Percentiles rank a stretch among this genome's conserved stretches.
Evolutionary conservation across 2,329 filamentous ascomycete genomes (phyloP).

Genomic region (Fusarium fracticaudum): DNA sequence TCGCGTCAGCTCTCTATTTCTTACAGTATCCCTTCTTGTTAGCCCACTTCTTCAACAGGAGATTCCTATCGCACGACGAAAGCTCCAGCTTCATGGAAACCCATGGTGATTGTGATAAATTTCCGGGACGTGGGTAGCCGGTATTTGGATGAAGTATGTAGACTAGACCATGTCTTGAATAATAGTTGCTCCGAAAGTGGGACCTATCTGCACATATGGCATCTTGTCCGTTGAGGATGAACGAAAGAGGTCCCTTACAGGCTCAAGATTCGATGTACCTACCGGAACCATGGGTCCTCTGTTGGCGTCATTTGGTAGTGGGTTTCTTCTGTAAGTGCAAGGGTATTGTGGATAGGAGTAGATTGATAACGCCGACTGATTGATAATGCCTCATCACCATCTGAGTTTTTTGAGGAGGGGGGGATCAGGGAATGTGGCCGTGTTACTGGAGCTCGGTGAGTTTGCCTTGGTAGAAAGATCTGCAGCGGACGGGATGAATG

Average conservation of each 20-base stretch:
- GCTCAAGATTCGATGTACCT: neutral
- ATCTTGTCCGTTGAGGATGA: neutral
- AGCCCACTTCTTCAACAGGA: neutral
- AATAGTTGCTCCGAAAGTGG: conserved; percentile 13
- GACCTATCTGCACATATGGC: conserved; percentile 1
- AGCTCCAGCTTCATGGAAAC: neutral
- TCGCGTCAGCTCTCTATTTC: neutral
- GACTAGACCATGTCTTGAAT: neutral
- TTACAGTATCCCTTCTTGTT: neutral
- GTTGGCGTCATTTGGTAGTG: conserved; percentile 30
- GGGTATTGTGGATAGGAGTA: conserved; percentile 16
- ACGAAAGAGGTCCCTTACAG: neutral
- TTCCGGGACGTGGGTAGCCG: neutral
- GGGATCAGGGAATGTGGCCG: neutral
- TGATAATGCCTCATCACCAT: conserved; percentile 40
- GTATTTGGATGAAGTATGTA: neutral
- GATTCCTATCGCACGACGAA: neutral
- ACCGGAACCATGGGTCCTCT: conserved; percentile 17
- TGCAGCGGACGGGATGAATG: neutral
- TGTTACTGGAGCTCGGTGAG: neutral
- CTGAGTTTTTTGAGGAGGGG: neutral
- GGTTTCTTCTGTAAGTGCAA: conserved; percentile 20
- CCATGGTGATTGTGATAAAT: neutral
- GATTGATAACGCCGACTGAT: conserved; percentile 42
- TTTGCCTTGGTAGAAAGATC: neutral